A percentile compares a stretch with the other conserved stretches of the same genome.
Evolutionary conservation across 2,329 filamentous ascomycete species (phyloP).

Genomic region (Fusarium siculi): DNA sequence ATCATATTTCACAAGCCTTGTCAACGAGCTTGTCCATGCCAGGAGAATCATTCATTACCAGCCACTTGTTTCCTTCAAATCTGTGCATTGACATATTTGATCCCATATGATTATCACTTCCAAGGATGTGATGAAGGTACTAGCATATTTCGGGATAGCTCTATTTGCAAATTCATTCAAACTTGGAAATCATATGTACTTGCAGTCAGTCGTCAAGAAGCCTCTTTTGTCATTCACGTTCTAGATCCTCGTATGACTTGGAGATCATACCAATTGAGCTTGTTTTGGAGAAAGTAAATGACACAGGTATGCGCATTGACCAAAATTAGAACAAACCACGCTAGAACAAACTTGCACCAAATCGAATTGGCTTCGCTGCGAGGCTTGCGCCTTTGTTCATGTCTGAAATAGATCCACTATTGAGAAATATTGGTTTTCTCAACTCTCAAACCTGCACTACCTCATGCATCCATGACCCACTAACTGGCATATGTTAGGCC

Average conservation of each 20-base stretch:
- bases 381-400: not conserved
- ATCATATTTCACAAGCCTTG: slow-evolving; percentile 22
- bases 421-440: slow-evolving; percentile 22
- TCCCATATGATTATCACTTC: not conserved
- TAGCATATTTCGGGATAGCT: not conserved
- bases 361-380: slow-evolving; percentile 3
- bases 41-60: not conserved
- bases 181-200: not conserved
- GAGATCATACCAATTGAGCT: not conserved
- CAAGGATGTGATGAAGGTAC: not conserved
- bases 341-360: slow-evolving; percentile 5
- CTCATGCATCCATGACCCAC: slow-evolving; percentile 30
- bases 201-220: not conserved
- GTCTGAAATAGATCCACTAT: slow-evolving; percentile 13
- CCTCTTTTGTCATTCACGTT: slow-evolving; percentile 12
- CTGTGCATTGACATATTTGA: not conserved
- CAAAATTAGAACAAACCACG: slow-evolving; percentile 17
- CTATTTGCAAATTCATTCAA: not conserved
- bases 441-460: slow-evolving; percentile 22
- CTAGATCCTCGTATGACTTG: slow-evolving; percentile 8
- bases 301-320: not conserved
- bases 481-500: slow-evolving; percentile 16
- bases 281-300: not conserved
- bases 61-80: not conserved
- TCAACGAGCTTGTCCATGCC: not conserved